Base-by-base conservation (phyloP, 2,329 filamentous ascomycete genomes). In the Laburnicola sp. region DNA sequence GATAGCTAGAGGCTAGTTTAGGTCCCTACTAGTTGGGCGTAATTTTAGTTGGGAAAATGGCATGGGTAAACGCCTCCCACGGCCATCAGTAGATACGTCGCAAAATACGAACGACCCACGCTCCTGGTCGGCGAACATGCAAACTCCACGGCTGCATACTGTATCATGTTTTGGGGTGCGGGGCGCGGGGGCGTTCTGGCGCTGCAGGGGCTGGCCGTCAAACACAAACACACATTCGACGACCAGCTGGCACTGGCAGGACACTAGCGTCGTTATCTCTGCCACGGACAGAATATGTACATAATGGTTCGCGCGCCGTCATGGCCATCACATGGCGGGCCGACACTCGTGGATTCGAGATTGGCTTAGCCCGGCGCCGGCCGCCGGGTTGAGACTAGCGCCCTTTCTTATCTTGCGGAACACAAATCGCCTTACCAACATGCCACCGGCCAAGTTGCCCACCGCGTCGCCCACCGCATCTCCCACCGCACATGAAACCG, bases 361-460 rank as follows among this genome's bases (percentile, higher is more conserved):
- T 30, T 30, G 31, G 32, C 25, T 30, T 37, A 45, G 43, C 16
- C 26, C 28, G 43, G 26, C 43, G 43, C 43, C 3, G 22, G 11
- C n/a, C 34, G 32, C 32, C 32, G 8, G 35, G 30, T 23, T n/a
- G 43, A 23, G 2, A 31, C 34, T 45, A 37, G 43, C 26, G 34
- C 22, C 25, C 8, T 37, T 45, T 21, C 50, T 60, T 60, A 58
- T 58, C 54, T 53, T 45, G 50, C 53, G 58, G 53, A 54, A 52
- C 53, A 9, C 43, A 38, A 53, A 57, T 54, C 53, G 23, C 48
- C 45, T 54, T 59, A 59, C 51, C 40, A 51, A 52, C 52, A 61
- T 54, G 55, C 65, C 57, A 59, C 56, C 53, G 59, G 68, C 69
- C 66, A 68, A 70, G 68, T 32, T 59, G 58, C 51, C 40, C 50